Evolutionary conservation across 768 basidiomycete genomes (phyloP).

Genomic region (Neoboletus subvelutipes): DNA sequence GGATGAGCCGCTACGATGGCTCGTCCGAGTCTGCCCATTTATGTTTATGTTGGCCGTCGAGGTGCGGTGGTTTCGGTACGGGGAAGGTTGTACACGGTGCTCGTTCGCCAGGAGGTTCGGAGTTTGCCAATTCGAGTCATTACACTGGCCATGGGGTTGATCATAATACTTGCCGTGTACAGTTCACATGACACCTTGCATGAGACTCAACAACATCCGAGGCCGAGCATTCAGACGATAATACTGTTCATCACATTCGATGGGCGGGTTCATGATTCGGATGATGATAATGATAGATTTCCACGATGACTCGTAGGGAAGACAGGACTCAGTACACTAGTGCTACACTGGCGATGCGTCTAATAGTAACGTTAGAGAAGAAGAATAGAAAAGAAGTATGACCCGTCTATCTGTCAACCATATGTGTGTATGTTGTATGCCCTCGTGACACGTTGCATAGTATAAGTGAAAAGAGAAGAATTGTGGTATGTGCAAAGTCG

Average conservation of each 20-base stretch:
- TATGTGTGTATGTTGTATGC: background rate
- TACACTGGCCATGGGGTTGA: too few relatives aligned
- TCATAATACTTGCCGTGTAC: too few relatives aligned
- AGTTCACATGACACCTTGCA: background rate
- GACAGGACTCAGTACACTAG: background rate
- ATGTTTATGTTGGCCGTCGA: conserved; percentile 11
- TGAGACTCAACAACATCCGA: background rate
- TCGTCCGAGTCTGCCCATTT: conserved; percentile 41
- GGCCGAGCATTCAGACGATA: background rate
- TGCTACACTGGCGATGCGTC: background rate
- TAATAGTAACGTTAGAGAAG: background rate
- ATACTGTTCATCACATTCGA: background rate
- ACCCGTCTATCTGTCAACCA: background rate
- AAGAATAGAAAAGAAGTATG: background rate
- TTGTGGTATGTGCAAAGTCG: too few relatives aligned
- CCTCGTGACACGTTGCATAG: background rate
- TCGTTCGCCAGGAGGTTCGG: conserved; percentile 67
- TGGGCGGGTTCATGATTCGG: background rate
- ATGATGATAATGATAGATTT: background rate
- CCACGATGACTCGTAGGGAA: background rate
- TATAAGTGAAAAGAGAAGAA: background rate
- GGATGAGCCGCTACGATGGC: conserved; percentile 58
- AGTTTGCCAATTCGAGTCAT: too few relatives aligned
- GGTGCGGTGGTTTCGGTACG: conserved; percentile 59
- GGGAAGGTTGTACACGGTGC: conserved; percentile 76